A percentile compares a stretch with the other conserved stretches of the same genome.
Conservation (phyloP, 2,329 filamentous ascomycete genomes). For the Microsporum ferrugineum region DNA sequence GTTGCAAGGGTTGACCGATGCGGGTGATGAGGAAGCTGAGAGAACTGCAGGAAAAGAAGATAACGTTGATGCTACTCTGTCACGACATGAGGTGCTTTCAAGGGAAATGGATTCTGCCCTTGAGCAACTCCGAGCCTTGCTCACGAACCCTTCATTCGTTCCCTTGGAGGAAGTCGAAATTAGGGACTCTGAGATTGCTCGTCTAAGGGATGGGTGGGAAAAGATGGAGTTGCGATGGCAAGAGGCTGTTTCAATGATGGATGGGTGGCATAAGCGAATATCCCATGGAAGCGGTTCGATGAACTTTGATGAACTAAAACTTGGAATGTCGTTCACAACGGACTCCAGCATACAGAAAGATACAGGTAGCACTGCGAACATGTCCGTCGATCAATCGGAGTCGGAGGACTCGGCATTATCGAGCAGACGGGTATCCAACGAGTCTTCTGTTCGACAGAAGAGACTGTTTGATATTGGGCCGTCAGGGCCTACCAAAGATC, state of each 20-base stretch:
- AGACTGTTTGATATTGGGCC: background rate
- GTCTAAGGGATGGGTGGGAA: slow-evolving; percentile 75
- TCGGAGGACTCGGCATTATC: background rate
- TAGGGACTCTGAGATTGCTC: slow-evolving; percentile 81
- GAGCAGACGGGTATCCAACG: background rate
- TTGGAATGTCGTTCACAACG: slow-evolving; percentile 30
- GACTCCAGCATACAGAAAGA: slow-evolving; percentile 9
- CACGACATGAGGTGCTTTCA: slow-evolving; percentile 56
- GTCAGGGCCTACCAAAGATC: background rate
- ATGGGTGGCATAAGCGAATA: slow-evolving; percentile 81
- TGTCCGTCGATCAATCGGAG: background rate
- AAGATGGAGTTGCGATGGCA: slow-evolving; percentile 87
- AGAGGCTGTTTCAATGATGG: slow-evolving; percentile 81
- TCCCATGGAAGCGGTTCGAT: slow-evolving; percentile 32
- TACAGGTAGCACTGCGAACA: background rate
- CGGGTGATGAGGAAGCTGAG: slow-evolving; percentile 15
- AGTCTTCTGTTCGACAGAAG: background rate
- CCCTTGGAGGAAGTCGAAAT: slow-evolving; percentile 86
- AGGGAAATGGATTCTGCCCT: slow-evolving; percentile 65
- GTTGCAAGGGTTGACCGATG: slow-evolving; percentile 41
- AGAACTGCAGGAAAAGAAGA: slow-evolving; percentile 14
- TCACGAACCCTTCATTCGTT: slow-evolving; percentile 94
- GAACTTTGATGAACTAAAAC: slow-evolving; percentile 33
- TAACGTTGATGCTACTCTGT: slow-evolving; percentile 31
- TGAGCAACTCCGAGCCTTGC: slow-evolving; percentile 65